Evolutionary conservation across 2,329 filamentous ascomycete species (phyloP), one percentile per base, ranked within the genome.

Genomic region (Gremmenia infestans): DNA sequence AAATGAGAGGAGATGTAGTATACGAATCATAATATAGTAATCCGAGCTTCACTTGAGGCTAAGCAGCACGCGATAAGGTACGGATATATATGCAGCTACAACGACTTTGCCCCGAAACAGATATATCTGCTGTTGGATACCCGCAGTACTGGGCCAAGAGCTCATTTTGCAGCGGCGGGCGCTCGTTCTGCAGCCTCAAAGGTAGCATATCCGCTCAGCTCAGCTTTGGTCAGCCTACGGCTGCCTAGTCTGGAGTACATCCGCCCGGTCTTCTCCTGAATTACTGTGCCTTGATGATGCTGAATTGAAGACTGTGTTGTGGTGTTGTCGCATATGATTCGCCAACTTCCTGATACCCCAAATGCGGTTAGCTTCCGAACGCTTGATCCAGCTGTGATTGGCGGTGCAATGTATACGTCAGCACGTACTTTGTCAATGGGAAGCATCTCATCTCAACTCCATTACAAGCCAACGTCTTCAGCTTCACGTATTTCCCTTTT

Each of bases 341-440:
- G 51, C 22, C 17, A 56, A 49, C 54, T 49, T 56, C 54, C 23
- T 53, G 50, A n/a, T 23, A 42, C 50, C 54, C 54, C 50, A 53
- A 56, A 53, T 56, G 15, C 22, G 19, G 50, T 32, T 46, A 53
- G 52, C 22, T 5, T 32, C 22, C 35, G n/a, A 11, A 6, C 2
- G 8, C 28, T 35, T 15, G 12, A 14, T 22, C 23, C 35, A 6
- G 7, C 14, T n/a, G 3, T 22, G 17, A 46, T 48, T 48, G 45
- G 42, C 42, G 28, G 28, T 9, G 28, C 28, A 32, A 32, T 32
- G 28, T 12, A 9, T 11, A 32, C 28, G 28, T 32, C 28, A 28
- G 28, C 28, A 28, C 9, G 28, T 28, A 28, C 2, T 28, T 9
- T 1, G 7, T 32, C 22, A n/a, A 48, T 23, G 12, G 23, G 11